Evolutionary conservation across 192 early-diverging fungal species (phyloP).

Genomic region (Backusella mclennaniae): DNA sequence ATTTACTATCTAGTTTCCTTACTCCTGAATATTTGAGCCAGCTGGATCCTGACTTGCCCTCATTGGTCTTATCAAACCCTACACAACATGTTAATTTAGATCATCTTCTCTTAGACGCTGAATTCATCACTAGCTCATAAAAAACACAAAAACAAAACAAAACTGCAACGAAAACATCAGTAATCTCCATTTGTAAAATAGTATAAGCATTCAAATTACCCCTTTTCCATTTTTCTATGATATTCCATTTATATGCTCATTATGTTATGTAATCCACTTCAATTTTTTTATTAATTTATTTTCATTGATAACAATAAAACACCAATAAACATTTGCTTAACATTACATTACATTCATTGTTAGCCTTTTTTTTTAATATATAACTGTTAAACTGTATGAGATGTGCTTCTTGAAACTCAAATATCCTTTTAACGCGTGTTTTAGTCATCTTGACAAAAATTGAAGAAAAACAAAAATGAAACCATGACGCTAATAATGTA

Average conservation of each 20-base stretch:
- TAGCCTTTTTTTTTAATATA: no score
- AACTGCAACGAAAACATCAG: not conserved
- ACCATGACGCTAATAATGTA: not conserved
- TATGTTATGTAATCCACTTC: not conserved
- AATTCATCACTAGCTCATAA: not conserved
- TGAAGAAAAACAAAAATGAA: not conserved
- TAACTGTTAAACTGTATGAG: not conserved
- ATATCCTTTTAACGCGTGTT: not conserved
- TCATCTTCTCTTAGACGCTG: not conserved
- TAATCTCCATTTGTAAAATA: not conserved
- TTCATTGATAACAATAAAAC: not conserved
- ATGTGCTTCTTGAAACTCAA: not conserved
- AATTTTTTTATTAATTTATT: not conserved
- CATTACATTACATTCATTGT: no score
- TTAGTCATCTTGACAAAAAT: not conserved
- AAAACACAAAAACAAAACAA: not conserved
- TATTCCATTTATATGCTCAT: not conserved
- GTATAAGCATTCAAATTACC: constrained; percentile 1
- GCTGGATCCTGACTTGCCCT: not conserved
- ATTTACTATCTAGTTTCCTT: not conserved
- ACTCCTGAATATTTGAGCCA: not conserved
- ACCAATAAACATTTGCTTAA: no score
- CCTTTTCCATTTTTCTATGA: not conserved
- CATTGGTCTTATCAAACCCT: not conserved
- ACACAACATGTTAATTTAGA: not conserved